These are phyloP conservation scores for Alternaria postmessia DNA, from an alignment of 2,329 filamentous ascomycete species.

Conservation along the genomic window DNA sequence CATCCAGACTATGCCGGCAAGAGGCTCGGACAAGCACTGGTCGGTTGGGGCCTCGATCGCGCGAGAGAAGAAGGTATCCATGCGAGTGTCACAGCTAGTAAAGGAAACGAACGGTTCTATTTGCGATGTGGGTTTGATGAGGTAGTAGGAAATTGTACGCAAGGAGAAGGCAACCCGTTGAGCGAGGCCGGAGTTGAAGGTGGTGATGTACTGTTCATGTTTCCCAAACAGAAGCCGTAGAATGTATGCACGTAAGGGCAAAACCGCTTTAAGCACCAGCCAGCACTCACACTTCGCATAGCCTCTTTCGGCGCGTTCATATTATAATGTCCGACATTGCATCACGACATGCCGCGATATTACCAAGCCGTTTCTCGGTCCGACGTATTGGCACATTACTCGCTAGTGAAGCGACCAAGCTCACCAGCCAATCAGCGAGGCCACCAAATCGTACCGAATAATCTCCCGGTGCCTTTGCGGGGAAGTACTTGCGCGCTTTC, in stretches of 20 bases:
- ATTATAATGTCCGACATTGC: neutral
- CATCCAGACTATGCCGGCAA: conserved; percentile 52
- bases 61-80: conserved; percentile 50
- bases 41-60: conserved; percentile 53
- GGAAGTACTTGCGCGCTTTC: conserved; percentile 5
- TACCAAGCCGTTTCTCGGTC: conserved; percentile 4
- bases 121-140: conserved; percentile 47
- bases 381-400: conserved; percentile 4
- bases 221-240: conserved; percentile 14
- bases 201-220: conserved; percentile 47
- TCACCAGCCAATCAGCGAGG: neutral
- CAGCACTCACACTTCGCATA: neutral
- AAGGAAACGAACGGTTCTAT: conserved; percentile 55
- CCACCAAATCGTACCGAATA: neutral
- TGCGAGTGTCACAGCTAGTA: conserved; percentile 52
- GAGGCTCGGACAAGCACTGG: conserved; percentile 51
- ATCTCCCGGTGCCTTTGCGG: conserved; percentile 10
- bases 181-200: conserved; percentile 32
- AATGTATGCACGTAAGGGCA: neutral
- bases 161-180: conserved; percentile 46
- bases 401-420: neutral
- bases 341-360: neutral
- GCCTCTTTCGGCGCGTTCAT: neutral
- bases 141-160: conserved; percentile 41
- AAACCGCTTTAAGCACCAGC: neutral